A percentile compares a stretch with the other conserved stretches of the same genome.
Conservation (phyloP, 306 rosid genomes). For the Bauhinia variegata region DNA sequence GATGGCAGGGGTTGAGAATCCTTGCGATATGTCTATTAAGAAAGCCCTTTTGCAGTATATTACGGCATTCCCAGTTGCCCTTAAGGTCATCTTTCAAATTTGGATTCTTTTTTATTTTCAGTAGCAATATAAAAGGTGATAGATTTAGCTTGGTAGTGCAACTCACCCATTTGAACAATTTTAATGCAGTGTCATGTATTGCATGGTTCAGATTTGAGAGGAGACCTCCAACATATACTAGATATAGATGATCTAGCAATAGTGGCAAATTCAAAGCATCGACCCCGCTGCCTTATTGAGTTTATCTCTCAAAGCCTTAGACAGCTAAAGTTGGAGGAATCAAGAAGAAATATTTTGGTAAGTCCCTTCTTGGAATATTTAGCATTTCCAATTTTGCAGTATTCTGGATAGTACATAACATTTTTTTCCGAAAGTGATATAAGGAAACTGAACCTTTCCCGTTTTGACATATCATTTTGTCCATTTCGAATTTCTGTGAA, state of each 20-base stretch:
- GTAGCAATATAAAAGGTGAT: neutral
- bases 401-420: neutral
- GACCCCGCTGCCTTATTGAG: constrained; percentile 76
- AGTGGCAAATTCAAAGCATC: constrained; percentile 68
- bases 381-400: neutral
- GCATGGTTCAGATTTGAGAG: constrained; percentile 61
- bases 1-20: constrained; percentile 44
- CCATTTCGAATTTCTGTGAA: neutral
- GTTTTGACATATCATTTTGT: neutral
- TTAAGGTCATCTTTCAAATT: constrained; percentile 55
- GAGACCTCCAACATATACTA: constrained; percentile 69
- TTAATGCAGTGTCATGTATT: constrained; percentile 77
- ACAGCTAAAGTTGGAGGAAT: constrained; percentile 73
- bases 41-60: constrained; percentile 74
- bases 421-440: neutral
- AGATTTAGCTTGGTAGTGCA: constrained; percentile 21
- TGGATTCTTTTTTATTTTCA: neutral
- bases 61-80: constrained; percentile 75
- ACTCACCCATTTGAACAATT: constrained; percentile 39
- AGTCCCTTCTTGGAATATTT: constrained; percentile 20
- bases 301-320: constrained; percentile 75
- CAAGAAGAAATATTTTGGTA: constrained; percentile 70
- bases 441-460: neutral
- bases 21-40: constrained; percentile 53
- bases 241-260: constrained; percentile 70